Conservation (phyloP, 768 basidiomycete species). For the Tricholoma hemisulphureum region DNA sequence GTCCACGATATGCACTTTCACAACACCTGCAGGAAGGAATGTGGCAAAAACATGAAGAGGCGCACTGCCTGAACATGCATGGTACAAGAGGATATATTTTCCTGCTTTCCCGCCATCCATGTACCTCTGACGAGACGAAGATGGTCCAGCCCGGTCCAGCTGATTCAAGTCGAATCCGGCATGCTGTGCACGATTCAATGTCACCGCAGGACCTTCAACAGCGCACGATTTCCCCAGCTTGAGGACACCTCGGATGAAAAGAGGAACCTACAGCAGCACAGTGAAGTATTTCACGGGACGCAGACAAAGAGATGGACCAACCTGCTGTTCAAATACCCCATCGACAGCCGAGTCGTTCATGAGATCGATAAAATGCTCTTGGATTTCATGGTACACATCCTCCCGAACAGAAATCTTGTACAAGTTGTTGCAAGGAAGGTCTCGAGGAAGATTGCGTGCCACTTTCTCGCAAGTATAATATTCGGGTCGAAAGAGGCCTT, state of each 20-base stretch:
- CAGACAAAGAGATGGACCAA: slow-evolving; percentile 28
- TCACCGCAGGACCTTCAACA: slow-evolving; percentile 61
- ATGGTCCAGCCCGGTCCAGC: slow-evolving; percentile 60
- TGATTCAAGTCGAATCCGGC: slow-evolving; percentile 82
- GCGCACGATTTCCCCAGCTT: slow-evolving; percentile 83
- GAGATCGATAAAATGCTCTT: slow-evolving; percentile 89
- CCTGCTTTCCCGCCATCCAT: slow-evolving; percentile 66
- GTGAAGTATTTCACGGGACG: not conserved
- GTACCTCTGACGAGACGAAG: slow-evolving; percentile 65
- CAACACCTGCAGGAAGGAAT: slow-evolving; percentile 69
- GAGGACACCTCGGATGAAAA: slow-evolving; percentile 76
- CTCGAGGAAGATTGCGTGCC: slow-evolving; percentile 74
- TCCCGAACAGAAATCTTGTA: slow-evolving; percentile 85
- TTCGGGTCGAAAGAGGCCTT: slow-evolving; percentile 65
- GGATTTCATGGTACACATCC: slow-evolving; percentile 76
- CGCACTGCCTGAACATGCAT: slow-evolving; percentile 70
- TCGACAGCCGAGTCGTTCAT: slow-evolving; percentile 94
- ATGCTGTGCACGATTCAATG: slow-evolving; percentile 79
- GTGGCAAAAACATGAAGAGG: slow-evolving; percentile 85
- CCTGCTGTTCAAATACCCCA: slow-evolving; percentile 92
- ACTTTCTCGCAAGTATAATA: slow-evolving; percentile 74
- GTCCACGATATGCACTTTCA: slow-evolving; percentile 87
- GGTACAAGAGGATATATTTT: slow-evolving; percentile 87
- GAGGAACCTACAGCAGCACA: slow-evolving; percentile 59
- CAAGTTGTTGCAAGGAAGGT: slow-evolving; percentile 71